Evolutionary conservation across 148 eudicot genomes (phyloP), one percentile per base, ranked within the genome.

Genomic region (Tetragonia tetragonoides): DNA sequence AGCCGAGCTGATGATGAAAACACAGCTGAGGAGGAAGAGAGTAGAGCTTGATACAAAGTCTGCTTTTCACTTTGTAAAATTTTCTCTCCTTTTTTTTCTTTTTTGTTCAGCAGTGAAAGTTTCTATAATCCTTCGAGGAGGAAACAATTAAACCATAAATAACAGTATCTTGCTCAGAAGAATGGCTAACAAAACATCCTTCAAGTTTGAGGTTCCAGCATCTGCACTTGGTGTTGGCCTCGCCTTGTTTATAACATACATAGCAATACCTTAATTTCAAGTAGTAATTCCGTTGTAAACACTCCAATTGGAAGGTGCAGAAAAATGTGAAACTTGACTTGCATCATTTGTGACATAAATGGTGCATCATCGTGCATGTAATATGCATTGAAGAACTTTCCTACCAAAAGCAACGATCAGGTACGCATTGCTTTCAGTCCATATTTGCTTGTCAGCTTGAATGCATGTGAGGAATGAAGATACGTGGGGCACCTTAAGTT

Each of bases 1-100:
- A 87, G 90, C 75, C 87, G 87, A 63, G 83, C 75, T 63, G 93
- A 83, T 62, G 90, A 87, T 65, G 81, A 49, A 60, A 75, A 75
- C 40, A 69, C 82, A 0, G 39, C 21, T 39, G 65, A 79, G 63
- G 10, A 21, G 71, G 77, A 71, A 11, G 74, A 79, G 18, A 42
- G 66, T 20, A 54, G 77, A 65, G 4, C 18, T n/a, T 79, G 49
- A 63, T 71, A 11, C 11, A 5, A 57, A 60, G 46, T 59, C 42
- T 46, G 28, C 53, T 46, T 41, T 41, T 42, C 12, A 61, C 10
- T 34, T 61, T 71, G 62, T 20, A 62, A 14, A 17, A 23, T 57
- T 28, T 20, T 71, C 49, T 20, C 20, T 2, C 1, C 1, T 66
- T 62, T 16, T n/a, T 12, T 12, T 16, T 20, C 1, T 28, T 28